These are phyloP conservation scores for Maudiozyma bulderi DNA, from an alignment of 805 yeast genomes.

Conservation along the genomic window DNA sequence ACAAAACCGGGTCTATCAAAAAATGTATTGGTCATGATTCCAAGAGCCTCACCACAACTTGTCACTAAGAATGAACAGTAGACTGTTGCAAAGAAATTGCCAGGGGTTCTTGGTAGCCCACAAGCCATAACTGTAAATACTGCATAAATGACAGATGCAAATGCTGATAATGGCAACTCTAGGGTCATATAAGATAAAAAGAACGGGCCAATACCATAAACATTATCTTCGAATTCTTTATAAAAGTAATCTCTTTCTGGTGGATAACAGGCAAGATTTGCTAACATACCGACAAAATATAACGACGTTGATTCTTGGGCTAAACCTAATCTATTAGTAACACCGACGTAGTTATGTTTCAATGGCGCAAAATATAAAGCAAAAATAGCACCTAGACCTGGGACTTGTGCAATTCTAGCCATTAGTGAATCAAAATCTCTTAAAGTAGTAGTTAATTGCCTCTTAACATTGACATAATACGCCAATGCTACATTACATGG, in stretches of 20 bases:
- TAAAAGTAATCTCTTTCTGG: conserved; percentile 64
- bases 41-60: conserved; percentile 77
- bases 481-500: conserved; percentile 14
- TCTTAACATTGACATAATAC: conserved; percentile 33
- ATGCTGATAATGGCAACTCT: conserved; percentile 22
- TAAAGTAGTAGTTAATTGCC: conserved; percentile 31
- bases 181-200: conserved; percentile 31
- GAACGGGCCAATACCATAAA: conserved; percentile 58
- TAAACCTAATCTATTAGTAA: conserved; percentile 62
- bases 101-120: conserved; percentile 62
- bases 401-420: conserved; percentile 56
- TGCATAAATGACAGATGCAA: conserved; percentile 47
- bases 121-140: conserved; percentile 56
- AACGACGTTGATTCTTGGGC: conserved; percentile 64
- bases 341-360: conserved; percentile 38
- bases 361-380: conserved; percentile 62
- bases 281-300: conserved; percentile 72
- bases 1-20: conserved; percentile 75
- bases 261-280: conserved; percentile 69
- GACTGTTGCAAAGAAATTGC: conserved; percentile 55
- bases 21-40: conserved; percentile 67
- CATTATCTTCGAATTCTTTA: conserved; percentile 66
- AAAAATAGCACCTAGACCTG: conserved; percentile 53
- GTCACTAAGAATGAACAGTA: conserved; percentile 45
- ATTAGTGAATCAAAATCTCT: conserved; percentile 49